phyloP scores from a whole-genome alignment of 139 green algal species.

The Asterochloris erici region DNA sequence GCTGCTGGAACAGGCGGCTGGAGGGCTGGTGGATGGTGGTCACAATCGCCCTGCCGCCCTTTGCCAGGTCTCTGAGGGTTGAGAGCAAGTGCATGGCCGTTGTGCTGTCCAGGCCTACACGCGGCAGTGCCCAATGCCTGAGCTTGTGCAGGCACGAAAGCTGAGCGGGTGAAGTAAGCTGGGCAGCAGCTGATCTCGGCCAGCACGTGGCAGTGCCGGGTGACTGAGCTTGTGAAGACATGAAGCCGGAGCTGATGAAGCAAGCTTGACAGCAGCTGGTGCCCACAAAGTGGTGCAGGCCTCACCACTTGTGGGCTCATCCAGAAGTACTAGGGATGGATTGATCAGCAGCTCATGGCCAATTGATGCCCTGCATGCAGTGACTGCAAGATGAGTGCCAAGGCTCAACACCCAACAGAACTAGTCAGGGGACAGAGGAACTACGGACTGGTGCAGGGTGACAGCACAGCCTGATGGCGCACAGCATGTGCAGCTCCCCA shows the following conservation, averaged over 20 bases:
- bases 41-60: conserved; percentile 73
- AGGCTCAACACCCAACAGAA: too few species aligned
- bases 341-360: conserved; percentile 93
- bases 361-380: conserved; percentile 53
- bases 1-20: conserved; percentile 74
- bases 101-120: conserved; percentile 80
- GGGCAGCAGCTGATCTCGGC: not conserved
- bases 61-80: conserved; percentile 64
- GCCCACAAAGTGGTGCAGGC: not conserved
- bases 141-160: not conserved
- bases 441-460: too few species aligned
- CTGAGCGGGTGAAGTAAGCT: not conserved
- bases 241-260: not conserved
- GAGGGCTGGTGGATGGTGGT: conserved; percentile 69
- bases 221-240: too few species aligned
- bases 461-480: too few species aligned
- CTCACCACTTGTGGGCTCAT: conserved; percentile 16
- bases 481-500: too few species aligned
- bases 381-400: too few species aligned
- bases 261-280: not conserved
- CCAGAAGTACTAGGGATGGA: conserved; percentile 83
- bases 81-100: conserved; percentile 85
- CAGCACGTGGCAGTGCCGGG: too few species aligned
- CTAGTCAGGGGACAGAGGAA: too few species aligned
- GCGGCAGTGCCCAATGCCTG: not conserved